A percentile compares a stretch with the other conserved stretches of the same genome.
phyloP scores from a whole-genome alignment of 768 basidiomycete species.

The Wakefieldia striispora region DNA sequence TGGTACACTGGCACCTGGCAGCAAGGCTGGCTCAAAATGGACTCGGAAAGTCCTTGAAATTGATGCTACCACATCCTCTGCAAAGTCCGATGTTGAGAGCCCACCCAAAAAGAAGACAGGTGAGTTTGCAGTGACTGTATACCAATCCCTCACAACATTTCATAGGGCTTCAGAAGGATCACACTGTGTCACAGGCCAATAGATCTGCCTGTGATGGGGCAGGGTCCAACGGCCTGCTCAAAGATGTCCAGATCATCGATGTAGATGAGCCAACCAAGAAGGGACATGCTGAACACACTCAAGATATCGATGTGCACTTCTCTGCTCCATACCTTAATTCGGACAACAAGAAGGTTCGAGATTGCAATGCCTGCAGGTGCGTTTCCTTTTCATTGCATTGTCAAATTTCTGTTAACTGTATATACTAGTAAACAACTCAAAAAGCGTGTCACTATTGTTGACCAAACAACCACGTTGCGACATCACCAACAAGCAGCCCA shows the following conservation, averaged over 20 bases:
- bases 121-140: not conserved
- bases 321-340: not conserved
- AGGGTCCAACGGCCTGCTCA: not conserved
- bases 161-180: not conserved
- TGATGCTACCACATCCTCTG: too few relatives aligned
- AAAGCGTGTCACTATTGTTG: not conserved
- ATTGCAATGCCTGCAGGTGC: not conserved
- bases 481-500: constrained; percentile 2
- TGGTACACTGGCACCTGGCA: not conserved
- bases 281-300: not conserved
- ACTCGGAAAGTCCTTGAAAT: not conserved
- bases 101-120: too few relatives aligned
- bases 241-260: not conserved
- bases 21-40: not conserved
- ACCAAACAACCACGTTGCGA: not conserved
- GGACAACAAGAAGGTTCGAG: not conserved
- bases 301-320: not conserved
- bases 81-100: too few relatives aligned
- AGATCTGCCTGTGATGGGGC: not conserved
- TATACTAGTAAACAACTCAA: not conserved
- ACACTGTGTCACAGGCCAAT: not conserved
- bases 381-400: not conserved
- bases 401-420: too few relatives aligned
- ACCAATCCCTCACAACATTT: not conserved
- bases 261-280: not conserved